phyloP scores from a whole-genome alignment of 1,284 basidiomycete species.

The Irpex lacteus region DNA sequence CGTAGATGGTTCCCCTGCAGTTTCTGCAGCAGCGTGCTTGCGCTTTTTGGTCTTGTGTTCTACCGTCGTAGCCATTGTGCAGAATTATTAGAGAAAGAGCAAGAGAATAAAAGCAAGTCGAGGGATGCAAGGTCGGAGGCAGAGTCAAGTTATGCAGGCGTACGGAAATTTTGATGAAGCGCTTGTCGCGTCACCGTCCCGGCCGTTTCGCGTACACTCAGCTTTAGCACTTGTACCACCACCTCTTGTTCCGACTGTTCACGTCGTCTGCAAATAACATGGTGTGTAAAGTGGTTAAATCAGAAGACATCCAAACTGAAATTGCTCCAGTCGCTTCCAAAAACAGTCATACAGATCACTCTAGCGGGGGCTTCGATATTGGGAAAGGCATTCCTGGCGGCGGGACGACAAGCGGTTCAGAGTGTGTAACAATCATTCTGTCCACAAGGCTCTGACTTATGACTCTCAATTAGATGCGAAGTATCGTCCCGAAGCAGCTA shows the following conservation, averaged over 20 bases:
- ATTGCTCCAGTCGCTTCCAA: constrained; percentile 62
- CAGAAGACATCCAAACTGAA: not conserved
- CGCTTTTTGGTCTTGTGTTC: constrained; percentile 47
- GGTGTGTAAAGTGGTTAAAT: constrained; percentile 3
- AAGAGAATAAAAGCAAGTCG: not conserved
- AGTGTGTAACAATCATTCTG: constrained; percentile 55
- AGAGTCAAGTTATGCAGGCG: not conserved
- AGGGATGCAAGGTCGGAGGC: not conserved
- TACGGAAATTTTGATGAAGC: constrained; percentile 7
- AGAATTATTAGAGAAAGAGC: not conserved
- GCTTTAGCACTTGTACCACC: not conserved
- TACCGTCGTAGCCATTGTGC: constrained; percentile 20
- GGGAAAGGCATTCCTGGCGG: constrained; percentile 90
- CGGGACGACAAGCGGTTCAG: constrained; percentile 88
- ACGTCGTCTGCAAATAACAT: not conserved
- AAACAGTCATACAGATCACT: constrained; percentile 79
- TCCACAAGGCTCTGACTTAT: not conserved
- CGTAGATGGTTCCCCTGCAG: constrained; percentile 25
- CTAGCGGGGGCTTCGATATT: constrained; percentile 81
- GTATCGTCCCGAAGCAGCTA: constrained; percentile 59
- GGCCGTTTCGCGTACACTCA: not conserved
- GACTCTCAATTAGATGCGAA: constrained; percentile 59
- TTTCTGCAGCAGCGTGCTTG: constrained; percentile 39
- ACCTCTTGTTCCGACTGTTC: not conserved
- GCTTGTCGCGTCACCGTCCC: constrained; percentile 7